Conservation (phyloP, 805 yeast species). For the Metschnikowia anglica region DNA sequence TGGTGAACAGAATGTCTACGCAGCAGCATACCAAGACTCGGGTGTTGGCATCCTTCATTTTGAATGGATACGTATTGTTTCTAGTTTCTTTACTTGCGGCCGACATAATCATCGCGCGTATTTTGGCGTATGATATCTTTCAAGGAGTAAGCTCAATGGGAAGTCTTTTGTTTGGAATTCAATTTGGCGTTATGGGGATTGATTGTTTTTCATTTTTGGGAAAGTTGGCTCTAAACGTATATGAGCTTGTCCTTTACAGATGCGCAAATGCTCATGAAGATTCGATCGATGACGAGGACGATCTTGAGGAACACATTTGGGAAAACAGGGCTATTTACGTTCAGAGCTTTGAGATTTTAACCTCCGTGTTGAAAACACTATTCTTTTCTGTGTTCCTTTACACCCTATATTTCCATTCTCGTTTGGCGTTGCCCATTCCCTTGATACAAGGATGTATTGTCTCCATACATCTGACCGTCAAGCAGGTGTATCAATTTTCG, state of each 20-base stretch:
- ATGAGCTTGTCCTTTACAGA: slow-evolving; percentile 53
- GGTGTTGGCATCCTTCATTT: slow-evolving; percentile 34
- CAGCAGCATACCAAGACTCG: slow-evolving; percentile 16
- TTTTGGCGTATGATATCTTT: slow-evolving; percentile 57
- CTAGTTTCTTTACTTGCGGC: slow-evolving; percentile 43
- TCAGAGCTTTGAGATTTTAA: slow-evolving; percentile 54
- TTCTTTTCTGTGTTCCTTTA: slow-evolving; percentile 36
- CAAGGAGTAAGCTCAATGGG: slow-evolving; percentile 52
- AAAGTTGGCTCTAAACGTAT: slow-evolving; percentile 50
- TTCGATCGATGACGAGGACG: slow-evolving; percentile 30
- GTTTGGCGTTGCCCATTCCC: slow-evolving; percentile 35
- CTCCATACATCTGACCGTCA: slow-evolving; percentile 33
- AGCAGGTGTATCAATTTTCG: slow-evolving; percentile 44
- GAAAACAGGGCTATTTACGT: slow-evolving; percentile 63
- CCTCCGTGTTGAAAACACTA: slow-evolving; percentile 40
- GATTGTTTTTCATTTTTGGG: slow-evolving; percentile 48
- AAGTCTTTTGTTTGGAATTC: slow-evolving; percentile 71
- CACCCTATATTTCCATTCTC: slow-evolving; percentile 34
- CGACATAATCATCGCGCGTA: slow-evolving; percentile 53
- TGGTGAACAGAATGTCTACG: slow-evolving; percentile 26
- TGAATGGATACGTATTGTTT: slow-evolving; percentile 46
- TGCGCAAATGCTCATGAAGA: slow-evolving; percentile 1
- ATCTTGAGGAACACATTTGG: slow-evolving; percentile 59
- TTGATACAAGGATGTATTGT: slow-evolving; percentile 46
- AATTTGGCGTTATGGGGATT: slow-evolving; percentile 63